Conservation (phyloP, 768 basidiomycete species). For the Hypholoma sublateritium region DNA sequence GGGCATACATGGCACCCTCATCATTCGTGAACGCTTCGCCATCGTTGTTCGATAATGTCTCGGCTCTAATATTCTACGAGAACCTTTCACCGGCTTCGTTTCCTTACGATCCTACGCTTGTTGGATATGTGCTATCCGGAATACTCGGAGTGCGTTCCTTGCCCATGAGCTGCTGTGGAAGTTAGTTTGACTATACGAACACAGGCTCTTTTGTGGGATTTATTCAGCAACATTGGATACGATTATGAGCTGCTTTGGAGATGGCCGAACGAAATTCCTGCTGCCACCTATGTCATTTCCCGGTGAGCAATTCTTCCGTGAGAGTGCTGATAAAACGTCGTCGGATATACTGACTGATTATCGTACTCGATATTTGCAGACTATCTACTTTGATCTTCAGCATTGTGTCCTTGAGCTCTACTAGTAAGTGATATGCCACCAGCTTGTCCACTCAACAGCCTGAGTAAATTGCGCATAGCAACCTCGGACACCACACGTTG, state of each 20-base stretch:
- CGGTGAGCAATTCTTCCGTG: background rate
- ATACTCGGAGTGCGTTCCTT: background rate
- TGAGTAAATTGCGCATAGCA: background rate
- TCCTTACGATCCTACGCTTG: background rate
- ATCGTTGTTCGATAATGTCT: too few species aligned
- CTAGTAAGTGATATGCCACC: background rate
- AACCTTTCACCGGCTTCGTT: too few species aligned
- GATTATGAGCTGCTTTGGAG: background rate
- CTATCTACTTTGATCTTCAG: background rate
- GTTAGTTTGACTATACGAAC: background rate
- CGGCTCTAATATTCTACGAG: too few species aligned
- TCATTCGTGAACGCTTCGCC: too few species aligned
- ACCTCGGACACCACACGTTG: background rate
- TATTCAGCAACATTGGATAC: background rate
- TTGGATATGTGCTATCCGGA: background rate
- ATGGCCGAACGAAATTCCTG: background rate
- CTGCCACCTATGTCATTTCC: background rate
- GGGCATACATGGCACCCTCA: too few species aligned
- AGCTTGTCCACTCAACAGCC: background rate
- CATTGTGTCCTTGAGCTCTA: background rate
- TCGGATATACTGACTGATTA: background rate
- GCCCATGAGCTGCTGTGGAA: background rate
- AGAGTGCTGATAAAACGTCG: too few species aligned
- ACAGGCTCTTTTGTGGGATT: background rate
- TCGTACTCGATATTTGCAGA: background rate